Evolutionary conservation across 257 asterid genomes (phyloP).

Genomic region (Handroanthus guayacan): DNA sequence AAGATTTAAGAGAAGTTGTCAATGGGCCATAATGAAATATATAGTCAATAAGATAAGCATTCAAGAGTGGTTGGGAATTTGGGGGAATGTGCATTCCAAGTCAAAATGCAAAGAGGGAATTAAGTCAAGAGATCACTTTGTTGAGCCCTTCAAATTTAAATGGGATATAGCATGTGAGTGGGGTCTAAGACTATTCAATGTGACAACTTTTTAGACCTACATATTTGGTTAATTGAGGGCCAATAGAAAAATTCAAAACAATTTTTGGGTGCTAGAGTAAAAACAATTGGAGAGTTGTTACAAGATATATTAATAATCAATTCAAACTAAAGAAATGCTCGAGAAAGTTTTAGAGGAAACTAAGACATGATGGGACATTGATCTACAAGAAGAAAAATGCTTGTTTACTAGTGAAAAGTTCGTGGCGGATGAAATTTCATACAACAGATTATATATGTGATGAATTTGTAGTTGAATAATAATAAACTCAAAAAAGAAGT

Average conservation of each 20-base stretch:
- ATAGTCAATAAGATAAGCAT: conserved; percentile 8
- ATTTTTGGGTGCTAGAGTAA: background rate
- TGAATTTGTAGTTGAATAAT: no score
- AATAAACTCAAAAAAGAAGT: no score
- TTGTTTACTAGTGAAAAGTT: no score
- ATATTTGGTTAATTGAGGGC: conserved; percentile 20
- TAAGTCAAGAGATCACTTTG: conserved; percentile 22
- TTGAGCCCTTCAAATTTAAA: background rate
- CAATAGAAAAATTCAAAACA: background rate
- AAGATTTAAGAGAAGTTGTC: background rate
- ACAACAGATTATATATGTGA: no score
- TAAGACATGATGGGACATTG: background rate
- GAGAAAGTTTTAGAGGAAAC: background rate
- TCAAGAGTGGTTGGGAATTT: conserved; percentile 27
- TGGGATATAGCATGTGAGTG: conserved; percentile 38
- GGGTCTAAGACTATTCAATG: conserved; percentile 28
- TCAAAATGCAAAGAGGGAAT: conserved; percentile 26
- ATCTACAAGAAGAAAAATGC: no score
- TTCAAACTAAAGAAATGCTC: background rate
- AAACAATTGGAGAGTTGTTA: background rate
- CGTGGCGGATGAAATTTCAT: background rate
- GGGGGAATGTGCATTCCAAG: conserved; percentile 36
- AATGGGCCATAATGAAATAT: background rate
- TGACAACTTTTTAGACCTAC: conserved; percentile 25
- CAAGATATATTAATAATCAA: background rate